phyloP scores from a whole-genome alignment of 345 rosid species.

The Corymbia maculata region DNA sequence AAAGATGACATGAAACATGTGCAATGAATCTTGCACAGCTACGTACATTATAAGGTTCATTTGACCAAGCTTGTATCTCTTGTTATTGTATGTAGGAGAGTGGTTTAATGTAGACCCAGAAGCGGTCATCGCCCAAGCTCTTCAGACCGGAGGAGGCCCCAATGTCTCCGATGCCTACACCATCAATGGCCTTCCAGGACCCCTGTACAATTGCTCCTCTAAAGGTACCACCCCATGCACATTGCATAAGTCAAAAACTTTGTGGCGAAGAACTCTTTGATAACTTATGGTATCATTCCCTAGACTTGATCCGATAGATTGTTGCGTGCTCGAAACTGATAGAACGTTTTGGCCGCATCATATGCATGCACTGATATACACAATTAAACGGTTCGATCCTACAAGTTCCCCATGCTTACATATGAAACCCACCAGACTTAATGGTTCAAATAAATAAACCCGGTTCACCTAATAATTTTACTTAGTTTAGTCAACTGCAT shows the following conservation, averaged over 20 bases:
- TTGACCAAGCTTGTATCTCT: background rate
- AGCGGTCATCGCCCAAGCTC: constrained; percentile 43
- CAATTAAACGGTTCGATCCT: background rate
- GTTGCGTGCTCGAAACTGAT: background rate
- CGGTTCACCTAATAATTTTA: background rate
- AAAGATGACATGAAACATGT: background rate
- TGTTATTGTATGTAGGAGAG: constrained; percentile 31
- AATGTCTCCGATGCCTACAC: constrained; percentile 61
- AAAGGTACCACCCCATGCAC: constrained; percentile 18
- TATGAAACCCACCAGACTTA: background rate
- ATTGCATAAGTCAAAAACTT: background rate
- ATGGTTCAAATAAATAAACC: background rate
- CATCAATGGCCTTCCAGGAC: constrained; percentile 57
- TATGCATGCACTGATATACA: background rate
- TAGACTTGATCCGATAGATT: background rate
- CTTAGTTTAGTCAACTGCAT: background rate
- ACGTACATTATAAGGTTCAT: background rate
- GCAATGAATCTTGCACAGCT: background rate
- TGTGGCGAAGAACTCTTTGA: background rate
- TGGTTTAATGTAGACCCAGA: constrained; percentile 55
- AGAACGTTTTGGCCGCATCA: background rate
- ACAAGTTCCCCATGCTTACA: background rate
- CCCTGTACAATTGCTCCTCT: constrained; percentile 51
- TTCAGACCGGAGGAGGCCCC: constrained; percentile 42
- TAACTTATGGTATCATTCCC: background rate